phyloP scores from a whole-genome alignment of 2,329 filamentous ascomycete species.

The Clonostachys rhizophaga region DNA sequence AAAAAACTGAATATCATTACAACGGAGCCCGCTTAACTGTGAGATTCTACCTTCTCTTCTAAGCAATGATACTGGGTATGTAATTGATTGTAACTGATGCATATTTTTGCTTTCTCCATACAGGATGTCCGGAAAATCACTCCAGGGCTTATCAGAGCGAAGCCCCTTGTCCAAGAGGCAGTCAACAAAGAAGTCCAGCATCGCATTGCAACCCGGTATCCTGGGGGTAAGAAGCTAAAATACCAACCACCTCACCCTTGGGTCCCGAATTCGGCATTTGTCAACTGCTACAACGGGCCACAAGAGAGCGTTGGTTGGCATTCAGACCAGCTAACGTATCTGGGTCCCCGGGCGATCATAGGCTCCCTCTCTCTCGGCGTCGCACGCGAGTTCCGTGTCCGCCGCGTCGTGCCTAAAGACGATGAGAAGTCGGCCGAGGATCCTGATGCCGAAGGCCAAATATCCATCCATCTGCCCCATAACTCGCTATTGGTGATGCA shows the following conservation, averaged over 20 bases:
- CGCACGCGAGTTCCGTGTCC: slow-evolving; percentile 86
- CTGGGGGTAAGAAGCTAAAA: slow-evolving; percentile 66
- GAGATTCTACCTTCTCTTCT: slow-evolving; percentile 5
- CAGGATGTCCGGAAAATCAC: slow-evolving; percentile 74
- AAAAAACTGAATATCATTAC: slow-evolving; percentile 80
- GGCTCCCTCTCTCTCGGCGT: slow-evolving; percentile 89
- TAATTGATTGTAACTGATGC: not conserved
- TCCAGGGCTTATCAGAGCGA: slow-evolving; percentile 67
- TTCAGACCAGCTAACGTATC: slow-evolving; percentile 86
- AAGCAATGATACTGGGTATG: too few species aligned
- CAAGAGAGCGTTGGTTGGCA: slow-evolving; percentile 87
- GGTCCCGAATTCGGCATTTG: slow-evolving; percentile 86
- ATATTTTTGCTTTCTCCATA: not conserved
- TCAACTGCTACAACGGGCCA: slow-evolving; percentile 87
- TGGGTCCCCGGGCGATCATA: slow-evolving; percentile 84
- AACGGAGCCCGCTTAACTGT: slow-evolving; percentile 71
- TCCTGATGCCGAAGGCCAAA: slow-evolving; percentile 72
- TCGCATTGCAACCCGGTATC: slow-evolving; percentile 66
- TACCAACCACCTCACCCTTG: slow-evolving; percentile 72
- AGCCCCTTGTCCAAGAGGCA: slow-evolving; percentile 62
- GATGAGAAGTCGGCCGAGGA: slow-evolving; percentile 32
- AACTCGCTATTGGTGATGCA: slow-evolving; percentile 96
- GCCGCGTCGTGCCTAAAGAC: slow-evolving; percentile 64
- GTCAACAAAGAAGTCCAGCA: slow-evolving; percentile 75
- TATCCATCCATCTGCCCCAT: slow-evolving; percentile 89